These are phyloP conservation scores for Aspergillus sojae DNA, from an alignment of 2,329 filamentous ascomycete genomes.

Conservation along the genomic window DNA sequence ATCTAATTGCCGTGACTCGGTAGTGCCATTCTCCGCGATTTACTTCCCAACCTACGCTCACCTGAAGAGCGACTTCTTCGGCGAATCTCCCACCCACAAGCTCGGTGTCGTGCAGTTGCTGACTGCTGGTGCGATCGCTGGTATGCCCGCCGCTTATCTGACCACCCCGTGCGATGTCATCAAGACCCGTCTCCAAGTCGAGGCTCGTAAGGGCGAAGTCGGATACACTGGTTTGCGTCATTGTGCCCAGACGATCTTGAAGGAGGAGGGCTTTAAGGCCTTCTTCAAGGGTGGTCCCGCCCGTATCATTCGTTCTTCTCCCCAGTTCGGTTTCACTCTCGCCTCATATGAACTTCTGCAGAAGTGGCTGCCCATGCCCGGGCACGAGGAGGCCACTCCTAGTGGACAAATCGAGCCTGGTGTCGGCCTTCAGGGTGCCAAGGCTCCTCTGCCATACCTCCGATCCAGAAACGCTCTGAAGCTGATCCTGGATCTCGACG, in stretches of 20 bases:
- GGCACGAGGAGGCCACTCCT: conserved; percentile 58
- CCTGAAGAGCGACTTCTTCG: conserved; percentile 90
- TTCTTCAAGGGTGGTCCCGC: conserved; percentile 99
- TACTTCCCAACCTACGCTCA: conserved; percentile 98
- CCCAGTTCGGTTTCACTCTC: conserved; percentile 97
- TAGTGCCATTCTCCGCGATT: conserved; percentile 93
- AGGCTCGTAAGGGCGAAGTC: conserved; percentile 92
- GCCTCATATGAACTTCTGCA: conserved; percentile 94
- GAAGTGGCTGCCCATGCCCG: conserved; percentile 76
- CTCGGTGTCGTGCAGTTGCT: conserved; percentile 88
- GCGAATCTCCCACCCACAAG: conserved; percentile 83
- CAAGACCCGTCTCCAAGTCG: conserved; percentile 97
- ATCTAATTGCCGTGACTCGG: conserved; percentile 8
- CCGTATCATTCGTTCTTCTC: conserved; percentile 90
- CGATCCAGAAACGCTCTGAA: conserved; percentile 88
- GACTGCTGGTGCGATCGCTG: conserved; percentile 89
- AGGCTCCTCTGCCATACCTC: conserved; percentile 65
- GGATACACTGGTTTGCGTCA: conserved; percentile 86
- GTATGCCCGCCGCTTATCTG: conserved; percentile 89
- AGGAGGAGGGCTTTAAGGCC: conserved; percentile 89
- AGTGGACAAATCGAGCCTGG: conserved; percentile 66
- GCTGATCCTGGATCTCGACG: conserved; percentile 90
- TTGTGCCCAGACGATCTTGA: conserved; percentile 78
- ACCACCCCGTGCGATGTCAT: conserved; percentile 98
- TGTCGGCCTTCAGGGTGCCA: conserved; percentile 65